A percentile compares a stretch with the other conserved stretches of the same genome.
phyloP scores from a whole-genome alignment of 169 alveolate species.

The Cryptosporidium viatorum region DNA sequence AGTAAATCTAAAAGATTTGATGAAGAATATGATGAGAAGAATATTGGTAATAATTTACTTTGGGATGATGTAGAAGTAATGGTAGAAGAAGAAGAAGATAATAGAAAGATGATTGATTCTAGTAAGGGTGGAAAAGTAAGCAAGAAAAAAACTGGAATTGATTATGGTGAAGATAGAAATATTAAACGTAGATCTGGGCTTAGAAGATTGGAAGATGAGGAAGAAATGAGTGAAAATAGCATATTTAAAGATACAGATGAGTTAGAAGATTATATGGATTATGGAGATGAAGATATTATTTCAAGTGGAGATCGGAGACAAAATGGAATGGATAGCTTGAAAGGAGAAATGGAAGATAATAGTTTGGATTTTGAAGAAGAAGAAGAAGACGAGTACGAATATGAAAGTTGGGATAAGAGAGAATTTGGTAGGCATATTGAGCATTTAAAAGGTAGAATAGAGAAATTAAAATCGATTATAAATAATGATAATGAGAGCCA shows the following conservation, averaged over 20 bases:
- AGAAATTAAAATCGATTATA: conserved; percentile 6
- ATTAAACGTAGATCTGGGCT: background rate
- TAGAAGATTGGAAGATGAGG: background rate
- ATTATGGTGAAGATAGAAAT: background rate
- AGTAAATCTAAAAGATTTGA: background rate
- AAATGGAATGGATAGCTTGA: background rate
- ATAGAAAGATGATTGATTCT: background rate
- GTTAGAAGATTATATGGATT: background rate
- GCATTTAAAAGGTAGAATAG: conserved; percentile 34
- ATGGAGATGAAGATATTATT: background rate
- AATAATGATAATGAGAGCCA: conserved; percentile 38
- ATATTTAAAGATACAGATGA: conserved; percentile 16
- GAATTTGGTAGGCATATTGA: conserved; percentile 56
- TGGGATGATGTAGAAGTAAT: conserved; percentile 21
- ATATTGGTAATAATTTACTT: background rate
- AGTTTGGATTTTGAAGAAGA: conserved; percentile 6
- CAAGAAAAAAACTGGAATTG: background rate
- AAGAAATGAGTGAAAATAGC: background rate
- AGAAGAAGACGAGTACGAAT: conserved; percentile 38
- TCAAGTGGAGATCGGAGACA: background rate
- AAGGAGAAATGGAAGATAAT: background rate
- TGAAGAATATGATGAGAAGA: background rate
- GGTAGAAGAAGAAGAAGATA: background rate
- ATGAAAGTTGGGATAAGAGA: conserved; percentile 58
- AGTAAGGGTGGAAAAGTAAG: background rate